Evolutionary conservation across 1,139 yeast genomes (phyloP).

Genomic region (Ogataea hybrid): DNA sequence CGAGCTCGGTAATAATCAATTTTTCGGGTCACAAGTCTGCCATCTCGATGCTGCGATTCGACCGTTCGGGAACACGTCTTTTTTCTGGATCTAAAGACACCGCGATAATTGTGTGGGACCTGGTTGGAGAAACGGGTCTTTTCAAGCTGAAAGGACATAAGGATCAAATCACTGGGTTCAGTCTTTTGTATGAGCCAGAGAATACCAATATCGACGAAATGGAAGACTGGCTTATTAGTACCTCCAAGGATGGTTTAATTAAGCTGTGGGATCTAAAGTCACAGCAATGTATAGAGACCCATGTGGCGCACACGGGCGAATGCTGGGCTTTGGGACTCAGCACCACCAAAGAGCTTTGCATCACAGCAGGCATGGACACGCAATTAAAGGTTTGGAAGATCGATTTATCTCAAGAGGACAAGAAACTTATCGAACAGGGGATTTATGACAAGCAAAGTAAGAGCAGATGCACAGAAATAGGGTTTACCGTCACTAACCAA

Average conservation of each 20-base stretch:
- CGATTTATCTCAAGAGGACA: slow-evolving; percentile 51
- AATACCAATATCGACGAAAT: slow-evolving; percentile 44
- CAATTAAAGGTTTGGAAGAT: slow-evolving; percentile 83
- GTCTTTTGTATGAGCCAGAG: slow-evolving; percentile 41
- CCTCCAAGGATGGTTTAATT: slow-evolving; percentile 85
- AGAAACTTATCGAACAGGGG: slow-evolving; percentile 62
- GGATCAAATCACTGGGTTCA: slow-evolving; percentile 78
- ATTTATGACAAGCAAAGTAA: slow-evolving; percentile 74
- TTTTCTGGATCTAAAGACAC: slow-evolving; percentile 88
- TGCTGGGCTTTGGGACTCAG: slow-evolving; percentile 78
- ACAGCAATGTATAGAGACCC: slow-evolving; percentile 92
- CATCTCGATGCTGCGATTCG: slow-evolving; percentile 66
- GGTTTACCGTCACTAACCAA: slow-evolving; percentile 46
- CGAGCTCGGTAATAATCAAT: slow-evolving; percentile 71
- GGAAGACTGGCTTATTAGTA: slow-evolving; percentile 72
- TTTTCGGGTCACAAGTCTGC: slow-evolving; percentile 88
- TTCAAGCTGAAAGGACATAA: slow-evolving; percentile 86
- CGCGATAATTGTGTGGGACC: slow-evolving; percentile 87
- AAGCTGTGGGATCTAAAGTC: slow-evolving; percentile 91
- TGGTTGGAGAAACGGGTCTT: slow-evolving; percentile 87
- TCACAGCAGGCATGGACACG: slow-evolving; percentile 79
- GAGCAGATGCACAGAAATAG: slow-evolving; percentile 64
- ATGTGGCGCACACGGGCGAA: slow-evolving; percentile 89
- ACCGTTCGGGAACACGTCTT: slow-evolving; percentile 76
- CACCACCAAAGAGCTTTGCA: slow-evolving; percentile 37